Base-by-base conservation (phyloP, 345 rosid genomes). In the Turnera subulata region DNA sequence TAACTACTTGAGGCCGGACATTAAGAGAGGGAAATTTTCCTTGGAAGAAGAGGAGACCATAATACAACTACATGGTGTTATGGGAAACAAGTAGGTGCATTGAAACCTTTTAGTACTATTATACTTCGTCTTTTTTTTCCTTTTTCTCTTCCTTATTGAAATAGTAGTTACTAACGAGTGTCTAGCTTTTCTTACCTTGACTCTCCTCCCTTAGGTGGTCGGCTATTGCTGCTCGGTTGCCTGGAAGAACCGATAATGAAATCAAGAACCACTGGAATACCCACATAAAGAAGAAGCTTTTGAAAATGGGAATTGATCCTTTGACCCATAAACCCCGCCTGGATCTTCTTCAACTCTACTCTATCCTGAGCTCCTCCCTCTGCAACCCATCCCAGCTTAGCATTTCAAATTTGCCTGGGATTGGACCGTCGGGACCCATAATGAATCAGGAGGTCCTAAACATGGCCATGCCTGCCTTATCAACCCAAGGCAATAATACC, bases 191-290 rank as follows among this genome's bases (percentile, higher is more conserved):
- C 38, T 24, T 42, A n/a, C 4, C 56, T 43, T 7, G 38, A 60
- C 45, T 9, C 16, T 50, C 38, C 55, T 37, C 2, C 46, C 37
- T 60, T 49, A 90, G 97, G 78, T 91, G 97, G 97, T 91, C 97
- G 26, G 76, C 82, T 1, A 91, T 91, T 68, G 97, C 97, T 59
- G 70, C 84, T 64, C 82, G 80, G 3, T 71, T 91, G 52, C 96
- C 93, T 0, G 95, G 95, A 69, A 69, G 97, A 71, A 90, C 97
- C 1, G 97, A 90, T 50, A 90, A 90, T 37, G 97, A 87, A 67
- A 87, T 90, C 22, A 90, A 90, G 61, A 90, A 90, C 53, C 85
- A 76, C 40, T 90, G 97, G 97, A 90, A 90, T 75, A 90, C 97
- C 39, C 91, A 74, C 76, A 82, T 90, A 66, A 87, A 72, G 74